phyloP scores from a whole-genome alignment of 2,329 filamentous ascomycete species.

The Fusarium circinatum region DNA sequence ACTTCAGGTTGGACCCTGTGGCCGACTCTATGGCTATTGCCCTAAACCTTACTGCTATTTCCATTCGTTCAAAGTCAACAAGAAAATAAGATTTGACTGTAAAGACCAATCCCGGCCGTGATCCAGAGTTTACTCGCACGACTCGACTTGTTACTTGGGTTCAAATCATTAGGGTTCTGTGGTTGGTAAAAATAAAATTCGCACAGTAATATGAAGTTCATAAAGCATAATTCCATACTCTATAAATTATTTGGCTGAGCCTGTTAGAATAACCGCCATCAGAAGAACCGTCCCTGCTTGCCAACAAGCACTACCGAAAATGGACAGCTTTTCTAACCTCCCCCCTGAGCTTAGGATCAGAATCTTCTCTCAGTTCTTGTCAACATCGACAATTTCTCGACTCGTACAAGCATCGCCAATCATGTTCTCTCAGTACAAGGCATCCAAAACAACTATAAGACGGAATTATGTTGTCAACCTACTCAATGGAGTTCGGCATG shows the following conservation, averaged over 20 bases:
- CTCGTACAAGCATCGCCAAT: neutral
- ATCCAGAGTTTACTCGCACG: neutral
- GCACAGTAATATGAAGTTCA: neutral
- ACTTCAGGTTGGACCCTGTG: rapidly evolving
- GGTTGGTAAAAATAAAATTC: no score
- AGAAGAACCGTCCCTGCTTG: neutral
- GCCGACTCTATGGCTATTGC: no score
- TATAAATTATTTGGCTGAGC: neutral
- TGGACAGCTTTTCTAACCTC: neutral
- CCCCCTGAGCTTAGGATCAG: neutral
- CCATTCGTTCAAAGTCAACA: neutral
- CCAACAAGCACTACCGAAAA: neutral
- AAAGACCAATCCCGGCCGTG: no score
- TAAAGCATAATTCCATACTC: neutral
- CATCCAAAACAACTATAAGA: neutral
- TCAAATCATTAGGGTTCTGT: neutral
- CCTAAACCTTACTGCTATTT: neutral
- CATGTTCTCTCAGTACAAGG: neutral
- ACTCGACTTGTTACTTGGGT: neutral
- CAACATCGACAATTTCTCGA: neutral
- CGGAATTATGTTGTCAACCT: neutral
- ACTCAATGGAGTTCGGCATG: neutral
- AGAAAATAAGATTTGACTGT: neutral
- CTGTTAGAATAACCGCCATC: neutral
- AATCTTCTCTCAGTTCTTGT: neutral